phyloP scores from a whole-genome alignment of 1,139 yeast species.

The Sugiyamaella japonica region DNA sequence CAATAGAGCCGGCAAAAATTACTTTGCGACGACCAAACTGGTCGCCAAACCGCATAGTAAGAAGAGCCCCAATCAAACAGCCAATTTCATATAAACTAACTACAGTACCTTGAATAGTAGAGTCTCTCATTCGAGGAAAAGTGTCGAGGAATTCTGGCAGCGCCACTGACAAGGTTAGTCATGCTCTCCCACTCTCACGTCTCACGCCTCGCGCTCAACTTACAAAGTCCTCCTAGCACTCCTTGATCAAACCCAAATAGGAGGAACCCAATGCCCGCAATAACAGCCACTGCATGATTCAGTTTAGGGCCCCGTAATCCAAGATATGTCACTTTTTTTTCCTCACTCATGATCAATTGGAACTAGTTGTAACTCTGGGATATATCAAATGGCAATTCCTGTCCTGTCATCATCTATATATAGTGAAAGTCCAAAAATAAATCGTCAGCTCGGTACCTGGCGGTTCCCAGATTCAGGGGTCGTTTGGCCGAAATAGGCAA shows the following conservation, averaged over 20 bases:
- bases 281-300: slow-evolving; percentile 50
- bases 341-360: not conserved
- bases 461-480: not conserved
- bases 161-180: slow-evolving; percentile 34
- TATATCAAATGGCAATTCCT: not conserved
- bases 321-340: slow-evolving; percentile 22
- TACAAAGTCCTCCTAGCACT: slow-evolving; percentile 49
- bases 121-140: slow-evolving; percentile 43
- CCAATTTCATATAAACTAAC: slow-evolving; percentile 70
- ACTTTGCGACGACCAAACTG: slow-evolving; percentile 64
- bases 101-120: slow-evolving; percentile 34
- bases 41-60: slow-evolving; percentile 63
- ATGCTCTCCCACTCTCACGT: not conserved
- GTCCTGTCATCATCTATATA: not conserved
- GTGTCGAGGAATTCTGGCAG: slow-evolving; percentile 44
- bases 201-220: not conserved
- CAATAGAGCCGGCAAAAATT: slow-evolving; percentile 56
- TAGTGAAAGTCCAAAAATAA: not conserved
- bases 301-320: slow-evolving; percentile 52
- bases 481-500: not conserved
- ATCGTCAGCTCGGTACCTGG: too few species aligned
- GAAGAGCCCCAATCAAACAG: slow-evolving; percentile 69
- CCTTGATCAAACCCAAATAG: slow-evolving; percentile 83
- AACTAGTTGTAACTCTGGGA: too few species aligned
- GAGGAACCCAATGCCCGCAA: slow-evolving; percentile 67